These are phyloP conservation scores for Paulownia fortunei DNA, from an alignment of 257 asterid species.

Conservation along the genomic window DNA sequence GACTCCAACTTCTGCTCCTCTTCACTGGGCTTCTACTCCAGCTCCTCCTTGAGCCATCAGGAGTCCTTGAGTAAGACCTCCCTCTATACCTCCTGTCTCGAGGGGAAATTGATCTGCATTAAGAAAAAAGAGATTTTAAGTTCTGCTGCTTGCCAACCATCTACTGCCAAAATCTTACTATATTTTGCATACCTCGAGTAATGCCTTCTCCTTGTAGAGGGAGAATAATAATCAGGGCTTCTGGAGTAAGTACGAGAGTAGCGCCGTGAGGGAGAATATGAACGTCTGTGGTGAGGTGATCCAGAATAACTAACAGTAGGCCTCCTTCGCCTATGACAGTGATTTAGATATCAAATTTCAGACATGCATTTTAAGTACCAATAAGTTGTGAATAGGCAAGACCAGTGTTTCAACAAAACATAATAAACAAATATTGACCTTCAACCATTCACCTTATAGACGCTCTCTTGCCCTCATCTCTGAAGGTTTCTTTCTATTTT, in stretches of 20 bases:
- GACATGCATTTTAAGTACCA: too few species aligned
- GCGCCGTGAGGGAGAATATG: conserved; percentile 31
- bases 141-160: too few species aligned
- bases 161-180: too few species aligned
- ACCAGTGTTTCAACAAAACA: too few species aligned
- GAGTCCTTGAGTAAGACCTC: conserved; percentile 55
- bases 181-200: conserved; percentile 37
- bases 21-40: conserved; percentile 37
- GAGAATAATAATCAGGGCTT: conserved; percentile 43
- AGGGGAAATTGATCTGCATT: conserved; percentile 53
- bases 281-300: conserved; percentile 30
- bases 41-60: conserved; percentile 50
- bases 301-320: conserved; percentile 26
- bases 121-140: background rate
- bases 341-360: too few species aligned
- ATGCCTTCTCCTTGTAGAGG: conserved; percentile 36
- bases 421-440: too few species aligned
- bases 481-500: too few species aligned
- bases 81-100: conserved; percentile 39
- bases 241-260: conserved; percentile 37
- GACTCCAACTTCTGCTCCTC: conserved; percentile 36
- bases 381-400: too few species aligned
- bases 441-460: too few species aligned
- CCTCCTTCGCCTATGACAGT: too few species aligned
- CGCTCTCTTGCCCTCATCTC: too few species aligned